phyloP scores from a whole-genome alignment of 441 rosid genomes.

The Gossypium gossypioides region DNA sequence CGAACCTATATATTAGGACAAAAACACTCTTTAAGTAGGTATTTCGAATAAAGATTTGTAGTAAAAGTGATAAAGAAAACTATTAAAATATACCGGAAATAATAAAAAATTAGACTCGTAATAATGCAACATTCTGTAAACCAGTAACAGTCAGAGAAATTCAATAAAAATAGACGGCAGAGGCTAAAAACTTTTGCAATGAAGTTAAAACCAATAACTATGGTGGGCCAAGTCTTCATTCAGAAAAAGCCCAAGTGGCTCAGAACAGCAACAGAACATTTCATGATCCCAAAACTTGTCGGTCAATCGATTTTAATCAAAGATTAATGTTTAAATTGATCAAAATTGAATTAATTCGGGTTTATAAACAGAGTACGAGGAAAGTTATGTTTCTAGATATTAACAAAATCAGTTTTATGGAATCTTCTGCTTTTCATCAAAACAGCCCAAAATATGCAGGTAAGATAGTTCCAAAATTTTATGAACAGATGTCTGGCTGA shows the following conservation, averaged over 20 bases:
- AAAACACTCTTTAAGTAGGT: background rate
- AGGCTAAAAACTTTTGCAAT: background rate
- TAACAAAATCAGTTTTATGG: constrained; percentile 6
- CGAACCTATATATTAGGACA: constrained; percentile 44
- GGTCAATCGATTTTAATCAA: background rate
- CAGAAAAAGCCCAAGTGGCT: background rate
- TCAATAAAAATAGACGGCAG: background rate
- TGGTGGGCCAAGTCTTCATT: background rate
- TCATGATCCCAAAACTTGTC: background rate
- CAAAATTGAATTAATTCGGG: background rate
- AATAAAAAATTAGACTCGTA: background rate
- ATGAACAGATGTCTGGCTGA: background rate
- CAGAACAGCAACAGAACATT: background rate
- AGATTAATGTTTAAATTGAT: background rate
- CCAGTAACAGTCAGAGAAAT: background rate
- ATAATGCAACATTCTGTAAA: background rate
- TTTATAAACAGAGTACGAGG: background rate
- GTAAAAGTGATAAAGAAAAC: background rate
- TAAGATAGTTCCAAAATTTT: background rate
- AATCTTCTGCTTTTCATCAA: background rate
- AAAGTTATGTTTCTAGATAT: background rate
- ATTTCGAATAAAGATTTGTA: background rate
- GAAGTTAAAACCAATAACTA: constrained; percentile 1
- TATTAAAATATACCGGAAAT: background rate
- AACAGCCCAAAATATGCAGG: background rate